phyloP scores from a whole-genome alignment of 2,329 filamentous ascomycete genomes.

The Neofusicoccum laricinum region DNA sequence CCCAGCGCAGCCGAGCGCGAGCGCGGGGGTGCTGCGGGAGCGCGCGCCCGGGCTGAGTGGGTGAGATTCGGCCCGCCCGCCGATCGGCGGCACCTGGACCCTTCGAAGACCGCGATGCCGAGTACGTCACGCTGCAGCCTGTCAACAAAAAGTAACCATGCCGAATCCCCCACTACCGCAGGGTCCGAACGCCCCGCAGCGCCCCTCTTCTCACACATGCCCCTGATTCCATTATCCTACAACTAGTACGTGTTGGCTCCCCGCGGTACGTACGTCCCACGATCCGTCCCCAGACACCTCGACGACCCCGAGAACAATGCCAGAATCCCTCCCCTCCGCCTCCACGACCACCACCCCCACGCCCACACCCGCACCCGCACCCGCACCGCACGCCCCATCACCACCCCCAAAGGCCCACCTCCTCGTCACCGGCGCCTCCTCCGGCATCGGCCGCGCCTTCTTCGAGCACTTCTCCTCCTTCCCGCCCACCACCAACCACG shows the following conservation, averaged over 20 bases:
- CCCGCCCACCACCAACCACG: background rate
- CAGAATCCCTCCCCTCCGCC: too few species aligned
- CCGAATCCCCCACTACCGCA: too few species aligned
- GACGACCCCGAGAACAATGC: too few species aligned
- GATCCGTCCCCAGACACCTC: too few species aligned
- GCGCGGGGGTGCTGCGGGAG: background rate
- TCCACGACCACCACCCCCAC: background rate
- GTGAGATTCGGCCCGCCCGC: background rate
- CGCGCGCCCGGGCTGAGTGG: background rate
- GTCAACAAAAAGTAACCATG: too few species aligned
- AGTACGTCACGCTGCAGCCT: too few species aligned
- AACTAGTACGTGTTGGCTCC: too few species aligned
- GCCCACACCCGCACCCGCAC: background rate
- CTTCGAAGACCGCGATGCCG: background rate
- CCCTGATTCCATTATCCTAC: background rate
- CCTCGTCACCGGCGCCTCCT: constrained; percentile 37
- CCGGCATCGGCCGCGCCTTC: constrained; percentile 38
- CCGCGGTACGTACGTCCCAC: too few species aligned
- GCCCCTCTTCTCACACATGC: background rate
- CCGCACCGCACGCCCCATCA: constrained; percentile 15
- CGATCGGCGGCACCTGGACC: background rate
- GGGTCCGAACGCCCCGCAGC: too few species aligned
- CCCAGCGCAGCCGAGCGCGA: background rate
- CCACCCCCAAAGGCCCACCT: constrained; percentile 21
- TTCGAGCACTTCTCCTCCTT: constrained; percentile 18